Base-by-base conservation (phyloP, 2,329 filamentous ascomycete species). In the Cladophialophora immunda region DNA sequence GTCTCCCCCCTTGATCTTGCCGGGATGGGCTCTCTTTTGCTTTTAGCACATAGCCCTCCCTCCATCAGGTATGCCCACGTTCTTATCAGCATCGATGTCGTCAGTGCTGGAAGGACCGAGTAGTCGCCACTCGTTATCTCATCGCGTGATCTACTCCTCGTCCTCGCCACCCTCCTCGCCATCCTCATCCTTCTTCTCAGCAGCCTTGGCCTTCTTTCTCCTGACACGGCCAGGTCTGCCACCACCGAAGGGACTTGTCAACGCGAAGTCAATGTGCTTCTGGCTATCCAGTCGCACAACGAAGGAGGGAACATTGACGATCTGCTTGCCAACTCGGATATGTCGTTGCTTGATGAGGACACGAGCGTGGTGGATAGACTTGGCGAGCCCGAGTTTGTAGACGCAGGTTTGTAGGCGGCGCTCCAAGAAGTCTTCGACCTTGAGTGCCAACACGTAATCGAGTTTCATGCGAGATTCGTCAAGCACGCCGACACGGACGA, bases 381-480 rank as follows among this genome's bases (percentile, higher is more conserved):
- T 99, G 87, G 95, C 95, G 73, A 99, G 93, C 80, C 95, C 95
- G 79, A 99, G 94, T 92, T 99, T 98, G 92, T 97, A 98, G 84
- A 99, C 95, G 81, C 94, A 97, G 79, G 95, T 99, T 91, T 99
- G 94, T 76, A 98, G 94, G 85, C 95, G 94, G 80, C 95, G 94
- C 92, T 99, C 95, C 86, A 99, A 89, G 91, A 99, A 99, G 86
- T 99, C 95, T 86, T 99, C 95, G 79, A 96, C 92, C 89, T 97
- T 97, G 71, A 99, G 91, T 86, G 95, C 95, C 82, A 99, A 87
- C 82, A 99, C 95, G 91, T 99, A 97, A 97, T 99, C 95, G 89
- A 99, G 95, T 92, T 97, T 99, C 95, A 99, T 99, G 90, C 95
- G 95, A 83, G 94, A 94, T 89, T 99, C 95, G 84, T 99, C 95